These are phyloP conservation scores for Aspergillus bridgeri DNA, from an alignment of 495 filamentous ascomycete species.

Conservation along the genomic window DNA sequence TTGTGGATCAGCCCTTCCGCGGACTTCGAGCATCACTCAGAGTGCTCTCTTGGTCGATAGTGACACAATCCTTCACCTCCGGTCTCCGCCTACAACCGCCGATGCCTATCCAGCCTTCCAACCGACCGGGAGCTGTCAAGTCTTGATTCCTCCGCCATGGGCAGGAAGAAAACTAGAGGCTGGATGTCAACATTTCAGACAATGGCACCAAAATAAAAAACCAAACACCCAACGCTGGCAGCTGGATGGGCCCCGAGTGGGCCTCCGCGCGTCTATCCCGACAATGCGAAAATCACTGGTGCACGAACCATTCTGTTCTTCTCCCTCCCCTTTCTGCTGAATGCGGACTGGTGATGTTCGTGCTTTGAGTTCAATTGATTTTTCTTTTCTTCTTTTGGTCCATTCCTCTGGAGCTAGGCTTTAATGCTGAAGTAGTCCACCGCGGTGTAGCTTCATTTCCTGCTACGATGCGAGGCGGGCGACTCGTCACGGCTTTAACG, in stretches of 20 bases:
- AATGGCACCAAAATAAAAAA: no score
- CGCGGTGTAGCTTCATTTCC: not conserved
- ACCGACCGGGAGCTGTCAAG: not conserved
- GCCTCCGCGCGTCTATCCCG: not conserved
- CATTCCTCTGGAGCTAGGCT: not conserved
- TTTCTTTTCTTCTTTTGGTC: not conserved
- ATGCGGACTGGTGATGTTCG: not conserved
- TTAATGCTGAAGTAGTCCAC: no score
- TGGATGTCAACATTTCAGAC: not conserved
- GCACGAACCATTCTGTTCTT: not conserved
- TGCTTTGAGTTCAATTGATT: not conserved
- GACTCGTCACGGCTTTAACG: not conserved
- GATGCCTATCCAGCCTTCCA: not conserved
- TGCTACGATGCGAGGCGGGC: conserved; percentile 11
- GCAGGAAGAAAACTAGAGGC: not conserved
- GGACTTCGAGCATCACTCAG: no score
- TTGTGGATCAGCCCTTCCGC: no score
- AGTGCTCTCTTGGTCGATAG: no score
- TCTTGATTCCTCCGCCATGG: not conserved
- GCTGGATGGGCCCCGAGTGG: not conserved
- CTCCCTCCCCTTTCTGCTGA: not conserved
- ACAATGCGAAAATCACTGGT: not conserved
- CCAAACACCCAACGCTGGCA: not conserved
- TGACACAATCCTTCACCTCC: not conserved
- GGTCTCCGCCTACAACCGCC: not conserved